Base-by-base conservation (phyloP, 345 rosid genomes). In the Linum lewisii region DNA sequence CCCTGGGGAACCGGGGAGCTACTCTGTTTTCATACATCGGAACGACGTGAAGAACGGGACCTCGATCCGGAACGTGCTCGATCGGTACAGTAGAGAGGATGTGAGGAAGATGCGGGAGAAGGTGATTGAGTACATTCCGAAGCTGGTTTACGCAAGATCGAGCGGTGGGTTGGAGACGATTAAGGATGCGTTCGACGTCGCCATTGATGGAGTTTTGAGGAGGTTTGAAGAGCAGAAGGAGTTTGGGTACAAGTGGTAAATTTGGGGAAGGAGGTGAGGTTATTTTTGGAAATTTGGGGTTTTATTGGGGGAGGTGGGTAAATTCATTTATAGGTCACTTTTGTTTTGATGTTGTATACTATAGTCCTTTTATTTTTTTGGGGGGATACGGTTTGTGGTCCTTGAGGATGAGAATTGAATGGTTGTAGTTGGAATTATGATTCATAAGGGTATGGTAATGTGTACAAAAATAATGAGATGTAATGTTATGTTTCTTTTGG, bases 101-200 rank as follows among this genome's bases (percentile, higher is more conserved):
- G 81, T 87, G 42, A 71, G 63, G 62, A 79, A 61, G 61, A 85
- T 94, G 99, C 78, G 92, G 37, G 90, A 87, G 21, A 84, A 65
- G 55, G 96, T 94, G 69, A 85, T 94, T 0, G 82, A 81, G 2
- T 65, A 64, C 26, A 84, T 94, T 59, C 96, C 97, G 0, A 90
- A 76, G 60, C 51, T 87, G 42, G 77, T 94, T 29, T 94, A 90
- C 55, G 83, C 95, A 0, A 79, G 76, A 72, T 73, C 88, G 36
- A 59, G 60, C 14, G 77, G 78, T 22, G 97, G 97, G 0, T 71
- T 87, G 65, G 85, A 78, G 81, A 70, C 65, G 13, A 72, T 81
- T 7, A 89, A 79, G 65, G 99, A 93, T 29, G 97, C 99, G 2
- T 85, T 93, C 19, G 99, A 93, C 71, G 76, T 89, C 23, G 97